Conservation (phyloP, 2,329 filamentous ascomycete species). For the Epichloe amarillans region DNA sequence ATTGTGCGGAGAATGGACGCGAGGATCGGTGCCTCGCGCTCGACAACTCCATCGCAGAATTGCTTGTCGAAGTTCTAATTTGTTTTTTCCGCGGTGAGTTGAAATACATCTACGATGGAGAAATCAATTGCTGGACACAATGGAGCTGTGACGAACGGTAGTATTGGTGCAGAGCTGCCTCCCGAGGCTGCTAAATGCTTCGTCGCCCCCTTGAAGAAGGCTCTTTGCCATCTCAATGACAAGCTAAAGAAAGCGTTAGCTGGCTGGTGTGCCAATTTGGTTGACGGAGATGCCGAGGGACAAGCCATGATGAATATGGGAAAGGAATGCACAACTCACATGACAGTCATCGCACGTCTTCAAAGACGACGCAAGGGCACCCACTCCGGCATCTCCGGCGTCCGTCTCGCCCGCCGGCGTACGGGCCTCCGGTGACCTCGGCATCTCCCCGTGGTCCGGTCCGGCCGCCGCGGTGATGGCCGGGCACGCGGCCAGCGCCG, state of each 20-base stretch:
- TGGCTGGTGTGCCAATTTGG: neutral
- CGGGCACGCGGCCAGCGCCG: neutral
- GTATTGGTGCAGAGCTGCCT: slow-evolving; percentile 16
- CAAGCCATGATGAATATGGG: too few relatives aligned
- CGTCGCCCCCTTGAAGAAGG: slow-evolving; percentile 26
- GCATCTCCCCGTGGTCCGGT: neutral
- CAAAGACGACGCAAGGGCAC: neutral
- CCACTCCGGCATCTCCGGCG: neutral
- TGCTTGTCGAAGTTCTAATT: slow-evolving; percentile 34
- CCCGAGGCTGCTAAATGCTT: slow-evolving; percentile 19
- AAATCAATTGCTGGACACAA: too few relatives aligned
- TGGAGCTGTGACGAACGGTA: slow-evolving; percentile 9
- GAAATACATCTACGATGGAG: too few relatives aligned
- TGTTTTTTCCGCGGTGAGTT: too few relatives aligned
- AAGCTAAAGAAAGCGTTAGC: neutral
- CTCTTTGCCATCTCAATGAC: slow-evolving; percentile 22
- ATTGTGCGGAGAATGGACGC: slow-evolving; percentile 33
- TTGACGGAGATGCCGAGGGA: neutral
- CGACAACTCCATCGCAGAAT: slow-evolving; percentile 38
- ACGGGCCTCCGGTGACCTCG: neutral
- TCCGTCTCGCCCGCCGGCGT: neutral
- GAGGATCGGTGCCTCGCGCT: slow-evolving; percentile 36
- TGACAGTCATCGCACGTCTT: slow-evolving; percentile 5
- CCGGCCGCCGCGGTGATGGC: neutral
- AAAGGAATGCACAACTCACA: too few relatives aligned